These are phyloP conservation scores for Diutina scorzettiae DNA, from an alignment of 1,139 yeast genomes.

Conservation along the genomic window DNA sequence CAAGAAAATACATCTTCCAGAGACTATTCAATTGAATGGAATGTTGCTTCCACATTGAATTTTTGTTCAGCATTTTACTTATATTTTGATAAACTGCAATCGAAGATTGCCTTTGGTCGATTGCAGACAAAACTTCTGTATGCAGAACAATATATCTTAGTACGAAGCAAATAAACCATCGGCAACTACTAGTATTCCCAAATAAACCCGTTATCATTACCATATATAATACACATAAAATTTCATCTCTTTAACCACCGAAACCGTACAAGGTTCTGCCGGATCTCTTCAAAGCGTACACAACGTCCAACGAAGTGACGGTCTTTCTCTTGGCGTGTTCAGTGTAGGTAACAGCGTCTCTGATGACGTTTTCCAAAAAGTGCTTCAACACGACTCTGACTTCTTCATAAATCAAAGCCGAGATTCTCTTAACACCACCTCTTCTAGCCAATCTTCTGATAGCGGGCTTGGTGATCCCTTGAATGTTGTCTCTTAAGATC, in stretches of 20 bases:
- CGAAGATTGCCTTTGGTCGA: no score
- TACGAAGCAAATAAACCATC: no score
- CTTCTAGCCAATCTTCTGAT: constrained; percentile 99
- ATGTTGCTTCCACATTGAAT: no score
- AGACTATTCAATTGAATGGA: no score
- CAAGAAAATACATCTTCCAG: no score
- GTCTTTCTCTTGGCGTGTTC: constrained; percentile 99
- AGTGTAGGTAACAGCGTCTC: constrained; percentile 98
- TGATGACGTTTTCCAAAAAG: constrained; percentile 92
- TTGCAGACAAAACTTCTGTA: no score
- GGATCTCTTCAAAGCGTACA: constrained; percentile 99
- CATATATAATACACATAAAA: constrained; percentile 4
- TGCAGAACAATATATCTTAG: no score
- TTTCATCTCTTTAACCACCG: constrained; percentile 74
- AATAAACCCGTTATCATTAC: constrained; percentile 5
- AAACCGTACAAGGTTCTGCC: constrained; percentile 99
- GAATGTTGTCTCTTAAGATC: constrained; percentile 98
- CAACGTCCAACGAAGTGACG: constrained; percentile 96
- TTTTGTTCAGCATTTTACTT: no score
- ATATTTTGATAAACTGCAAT: no score
- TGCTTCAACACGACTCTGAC: constrained; percentile 95
- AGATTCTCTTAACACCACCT: constrained; percentile 99
- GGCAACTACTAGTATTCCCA: background rate
- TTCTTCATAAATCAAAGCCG: constrained; percentile 97
- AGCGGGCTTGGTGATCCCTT: constrained; percentile 99